These are phyloP conservation scores for Oropetium thomaeum DNA, from an alignment of 176 grass and related monocot species.

Conservation along the genomic window DNA sequence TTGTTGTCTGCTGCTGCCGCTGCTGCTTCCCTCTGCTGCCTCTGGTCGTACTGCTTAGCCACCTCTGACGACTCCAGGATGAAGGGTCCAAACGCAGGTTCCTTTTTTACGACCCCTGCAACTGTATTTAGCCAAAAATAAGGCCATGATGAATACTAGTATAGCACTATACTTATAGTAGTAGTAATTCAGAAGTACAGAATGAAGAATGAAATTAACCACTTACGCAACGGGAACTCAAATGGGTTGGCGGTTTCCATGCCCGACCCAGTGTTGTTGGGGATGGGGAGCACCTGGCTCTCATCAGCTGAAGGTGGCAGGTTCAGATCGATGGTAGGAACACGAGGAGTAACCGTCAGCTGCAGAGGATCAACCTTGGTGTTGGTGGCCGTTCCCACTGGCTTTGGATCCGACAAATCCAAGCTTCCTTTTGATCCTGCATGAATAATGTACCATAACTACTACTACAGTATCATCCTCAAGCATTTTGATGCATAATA, in stretches of 20 bases:
- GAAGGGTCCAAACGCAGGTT: not conserved
- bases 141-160: no score
- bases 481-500: no score
- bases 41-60: no score
- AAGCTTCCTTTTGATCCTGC: not conserved
- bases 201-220: not conserved
- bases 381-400: not conserved
- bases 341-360: not conserved
- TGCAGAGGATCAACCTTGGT: not conserved
- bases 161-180: no score
- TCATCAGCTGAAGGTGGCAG: not conserved
- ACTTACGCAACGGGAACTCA: not conserved
- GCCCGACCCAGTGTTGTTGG: no score
- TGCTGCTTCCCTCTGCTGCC: not conserved
- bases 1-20: not conserved
- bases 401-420: not conserved
- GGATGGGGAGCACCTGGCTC: not conserved
- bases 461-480: not conserved
- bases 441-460: not conserved
- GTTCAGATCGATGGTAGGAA: not conserved
- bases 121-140: not conserved
- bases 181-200: no score
- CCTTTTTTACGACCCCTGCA: not conserved
- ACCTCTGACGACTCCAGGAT: slow-evolving; percentile 6
- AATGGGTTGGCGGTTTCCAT: not conserved